These are phyloP conservation scores for Anethum foeniculum DNA, from an alignment of 140 eudicot species.

Conservation along the genomic window DNA sequence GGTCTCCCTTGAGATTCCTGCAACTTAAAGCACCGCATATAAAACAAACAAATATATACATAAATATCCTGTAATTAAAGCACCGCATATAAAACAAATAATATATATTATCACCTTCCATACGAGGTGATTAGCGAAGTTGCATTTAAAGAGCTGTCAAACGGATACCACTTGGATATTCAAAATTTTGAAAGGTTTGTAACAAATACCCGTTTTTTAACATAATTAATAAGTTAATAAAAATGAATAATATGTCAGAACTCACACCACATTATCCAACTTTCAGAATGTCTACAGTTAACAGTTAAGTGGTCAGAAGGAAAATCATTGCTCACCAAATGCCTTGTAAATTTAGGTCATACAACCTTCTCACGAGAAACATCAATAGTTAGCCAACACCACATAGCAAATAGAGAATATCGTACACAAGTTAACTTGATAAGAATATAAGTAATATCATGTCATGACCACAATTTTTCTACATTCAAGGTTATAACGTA, in stretches of 20 bases:
- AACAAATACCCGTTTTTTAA: background rate
- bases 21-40: constrained; percentile 8
- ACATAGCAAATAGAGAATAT: background rate
- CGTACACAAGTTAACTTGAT: background rate
- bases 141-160: background rate
- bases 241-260: background rate
- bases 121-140: background rate
- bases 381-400: background rate
- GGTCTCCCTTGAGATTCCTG: constrained; percentile 71
- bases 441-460: background rate
- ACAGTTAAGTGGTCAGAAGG: background rate
- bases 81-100: constrained; percentile 6
- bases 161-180: background rate
- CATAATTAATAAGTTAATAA: background rate
- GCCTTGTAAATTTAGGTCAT: background rate
- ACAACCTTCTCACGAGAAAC: background rate
- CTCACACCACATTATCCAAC: background rate
- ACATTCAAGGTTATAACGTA: background rate
- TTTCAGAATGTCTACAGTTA: background rate
- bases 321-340: background rate
- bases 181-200: background rate
- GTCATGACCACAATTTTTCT: background rate
- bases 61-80: constrained; percentile 34
- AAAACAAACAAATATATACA: constrained; percentile 8
- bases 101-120: background rate